Evolutionary conservation across 2,329 filamentous ascomycete genomes (phyloP).

Genomic region (Apiospora arundinis): DNA sequence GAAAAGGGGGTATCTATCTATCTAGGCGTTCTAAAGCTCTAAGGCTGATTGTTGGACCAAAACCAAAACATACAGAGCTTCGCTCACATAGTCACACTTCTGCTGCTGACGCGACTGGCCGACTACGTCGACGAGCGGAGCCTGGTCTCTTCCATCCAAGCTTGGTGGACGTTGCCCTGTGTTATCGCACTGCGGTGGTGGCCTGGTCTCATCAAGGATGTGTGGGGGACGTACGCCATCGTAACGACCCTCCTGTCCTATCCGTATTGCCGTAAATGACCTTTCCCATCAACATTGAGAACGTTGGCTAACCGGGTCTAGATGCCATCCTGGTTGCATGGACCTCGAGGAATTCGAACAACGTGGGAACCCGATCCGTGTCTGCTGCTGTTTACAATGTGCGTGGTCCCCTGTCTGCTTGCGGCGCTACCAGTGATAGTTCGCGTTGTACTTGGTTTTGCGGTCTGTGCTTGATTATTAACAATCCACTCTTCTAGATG

Average conservation of each 20-base stretch:
- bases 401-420: constrained; percentile 24
- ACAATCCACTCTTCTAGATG: constrained; percentile 36
- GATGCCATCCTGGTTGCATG: constrained; percentile 66
- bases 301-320: constrained; percentile 21
- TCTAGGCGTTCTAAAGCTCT: too few species aligned
- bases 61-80: constrained; percentile 41
- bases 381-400: constrained; percentile 65
- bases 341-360: constrained; percentile 64
- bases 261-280: constrained; percentile 54
- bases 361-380: constrained; percentile 64
- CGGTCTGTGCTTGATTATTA: neutral
- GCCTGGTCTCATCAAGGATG: constrained; percentile 47
- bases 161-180: constrained; percentile 62
- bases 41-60: neutral
- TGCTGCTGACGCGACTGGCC: constrained; percentile 57
- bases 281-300: too few species aligned
- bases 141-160: constrained; percentile 51
- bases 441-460: too few species aligned
- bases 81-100: constrained; percentile 57
- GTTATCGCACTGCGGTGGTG: constrained; percentile 56
- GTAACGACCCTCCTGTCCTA: constrained; percentile 57
- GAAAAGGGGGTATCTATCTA: neutral
- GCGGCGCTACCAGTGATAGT: neutral
- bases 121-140: constrained; percentile 56
- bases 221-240: constrained; percentile 59